Evolutionary conservation across 1,284 basidiomycete genomes (phyloP), one percentile per base, ranked within the genome.

Genomic region (Tylopilus sp.): DNA sequence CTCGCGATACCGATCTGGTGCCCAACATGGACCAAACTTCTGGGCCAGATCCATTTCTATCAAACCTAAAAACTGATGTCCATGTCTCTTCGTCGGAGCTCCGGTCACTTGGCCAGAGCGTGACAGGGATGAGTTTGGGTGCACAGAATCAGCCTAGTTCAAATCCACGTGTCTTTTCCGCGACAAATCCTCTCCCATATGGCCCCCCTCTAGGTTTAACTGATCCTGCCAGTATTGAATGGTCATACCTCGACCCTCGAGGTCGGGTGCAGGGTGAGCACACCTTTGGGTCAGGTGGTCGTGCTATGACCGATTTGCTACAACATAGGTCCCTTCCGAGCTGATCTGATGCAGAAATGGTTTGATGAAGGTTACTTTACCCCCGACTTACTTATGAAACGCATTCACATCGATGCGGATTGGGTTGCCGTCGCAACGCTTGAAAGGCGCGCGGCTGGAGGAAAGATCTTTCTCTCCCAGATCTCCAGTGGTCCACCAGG

Each of bases 271-370:
- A 97, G 80, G 94, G 93, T 84, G 57, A 57, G 72, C 54, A 6
- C 29, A 21, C 35, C 21, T 26, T 13, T n/a, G 4, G 13, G 23
- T 48, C 13, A 21, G 16, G 25, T 25, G 29, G 30, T 34, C 12
- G 33, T 43, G 15, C 41, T 6, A 10, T 46, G 40, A 43, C 37
- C 35, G 50, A 54, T 57, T 23, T 43, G 52, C 44, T 55, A 44
- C 41, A 55, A 48, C 53, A 2, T 54, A 93, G 92, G 93, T 44
- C 96, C 96, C 2, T 99, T 98, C 76, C 78, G 79, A 36, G 92
- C 89, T 23, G 81, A 86, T 54, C 67, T 89, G 52, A 98, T 99
- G 96, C 94, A 98, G 71, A 91, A 92, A 59, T 98, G 96, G 96
- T 89, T 86, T 67, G 84, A 91, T 48, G 89, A 89, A 63, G 87